phyloP scores from a whole-genome alignment of 2,329 filamentous ascomycete species.

The Westerdykella aurantiaca region DNA sequence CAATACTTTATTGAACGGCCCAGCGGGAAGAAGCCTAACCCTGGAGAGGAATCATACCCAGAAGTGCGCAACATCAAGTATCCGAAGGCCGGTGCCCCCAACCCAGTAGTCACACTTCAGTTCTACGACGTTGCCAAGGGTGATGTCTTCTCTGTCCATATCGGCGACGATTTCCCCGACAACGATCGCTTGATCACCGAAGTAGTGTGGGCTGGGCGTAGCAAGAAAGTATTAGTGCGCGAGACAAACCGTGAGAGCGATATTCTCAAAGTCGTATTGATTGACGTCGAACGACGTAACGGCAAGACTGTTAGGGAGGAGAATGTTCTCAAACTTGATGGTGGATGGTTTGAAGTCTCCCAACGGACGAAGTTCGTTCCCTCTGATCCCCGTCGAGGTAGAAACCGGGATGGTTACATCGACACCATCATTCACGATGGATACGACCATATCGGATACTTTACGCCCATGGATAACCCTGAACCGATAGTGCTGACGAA shows the following conservation, averaged over 20 bases:
- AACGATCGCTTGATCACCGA: conserved; percentile 87
- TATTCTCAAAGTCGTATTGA: conserved; percentile 75
- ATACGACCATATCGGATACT: conserved; percentile 89
- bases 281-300: conserved; percentile 68
- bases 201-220: conserved; percentile 76
- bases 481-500: conserved; percentile 81
- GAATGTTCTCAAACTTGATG: conserved; percentile 78
- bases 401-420: conserved; percentile 81
- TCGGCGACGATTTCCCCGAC: conserved; percentile 70
- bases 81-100: conserved; percentile 89
- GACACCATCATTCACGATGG: conserved; percentile 83
- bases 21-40: conserved; percentile 61
- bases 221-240: conserved; percentile 73
- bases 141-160: conserved; percentile 73
- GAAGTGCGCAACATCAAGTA: conserved; percentile 93
- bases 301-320: conserved; percentile 74
- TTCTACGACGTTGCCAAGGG: conserved; percentile 80
- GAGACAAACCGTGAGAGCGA: conserved; percentile 95
- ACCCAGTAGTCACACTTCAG: conserved; percentile 78
- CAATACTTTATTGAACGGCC: conserved; percentile 89
- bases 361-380: conserved; percentile 82
- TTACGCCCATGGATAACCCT: conserved; percentile 76
- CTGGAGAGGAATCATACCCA: conserved; percentile 81
- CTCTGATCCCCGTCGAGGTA: conserved; percentile 69
- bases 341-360: conserved; percentile 94